These are phyloP conservation scores for Kockovaella imperatae DNA, from an alignment of 768 basidiomycete genomes.

Conservation along the genomic window DNA sequence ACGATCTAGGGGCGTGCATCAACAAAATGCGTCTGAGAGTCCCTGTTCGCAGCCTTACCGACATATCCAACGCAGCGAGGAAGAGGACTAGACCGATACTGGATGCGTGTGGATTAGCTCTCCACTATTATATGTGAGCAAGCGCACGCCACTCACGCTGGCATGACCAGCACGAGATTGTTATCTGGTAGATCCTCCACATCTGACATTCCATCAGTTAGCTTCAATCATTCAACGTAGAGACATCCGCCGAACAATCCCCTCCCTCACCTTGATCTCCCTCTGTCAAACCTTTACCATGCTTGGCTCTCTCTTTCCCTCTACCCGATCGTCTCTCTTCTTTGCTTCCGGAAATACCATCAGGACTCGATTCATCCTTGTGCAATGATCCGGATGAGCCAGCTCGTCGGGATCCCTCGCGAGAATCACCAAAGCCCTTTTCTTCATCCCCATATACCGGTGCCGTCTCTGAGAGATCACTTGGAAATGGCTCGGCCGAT, in stretches of 20 bases:
- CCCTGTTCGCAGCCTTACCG: too few relatives aligned
- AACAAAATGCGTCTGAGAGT: neutral
- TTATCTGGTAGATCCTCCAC: conserved; percentile 37
- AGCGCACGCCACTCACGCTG: conserved; percentile 18
- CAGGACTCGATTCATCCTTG: too few relatives aligned
- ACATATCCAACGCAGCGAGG: conserved; percentile 33
- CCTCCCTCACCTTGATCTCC: conserved; percentile 17
- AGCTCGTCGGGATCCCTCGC: too few relatives aligned
- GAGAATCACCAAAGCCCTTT: too few relatives aligned
- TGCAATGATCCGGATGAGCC: too few relatives aligned
- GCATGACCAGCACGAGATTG: conserved; percentile 31
- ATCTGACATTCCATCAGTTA: conserved; percentile 9
- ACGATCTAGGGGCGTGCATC: conserved; percentile 12
- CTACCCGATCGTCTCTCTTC: too few relatives aligned
- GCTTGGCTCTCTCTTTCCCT: neutral
- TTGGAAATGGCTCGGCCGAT: too few relatives aligned
- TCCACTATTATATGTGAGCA: neutral
- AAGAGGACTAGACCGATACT: conserved; percentile 30
- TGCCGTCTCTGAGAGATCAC: too few relatives aligned
- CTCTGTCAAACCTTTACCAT: conserved; percentile 19
- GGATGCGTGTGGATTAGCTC: neutral
- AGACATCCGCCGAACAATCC: neutral
- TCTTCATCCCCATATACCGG: too few relatives aligned
- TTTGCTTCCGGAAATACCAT: too few relatives aligned
- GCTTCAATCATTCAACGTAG: neutral